phyloP scores from a whole-genome alignment of 2,329 filamentous ascomycete species.

The Ustulina deusta region DNA sequence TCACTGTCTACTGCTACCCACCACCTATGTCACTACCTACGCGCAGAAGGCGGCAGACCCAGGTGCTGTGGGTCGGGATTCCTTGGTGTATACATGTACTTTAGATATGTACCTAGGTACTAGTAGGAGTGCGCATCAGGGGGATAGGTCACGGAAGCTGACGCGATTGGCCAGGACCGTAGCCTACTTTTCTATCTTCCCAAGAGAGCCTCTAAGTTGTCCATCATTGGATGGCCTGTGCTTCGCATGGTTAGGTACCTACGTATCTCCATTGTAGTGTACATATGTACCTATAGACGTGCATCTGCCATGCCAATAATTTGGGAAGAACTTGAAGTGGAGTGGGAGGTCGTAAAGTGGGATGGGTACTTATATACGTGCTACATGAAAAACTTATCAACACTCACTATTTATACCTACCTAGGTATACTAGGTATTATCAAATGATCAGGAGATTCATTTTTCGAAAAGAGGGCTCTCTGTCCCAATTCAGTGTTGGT shows the following conservation, averaged over 20 bases:
- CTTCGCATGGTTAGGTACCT: conserved; percentile 11
- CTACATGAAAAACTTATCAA: background rate
- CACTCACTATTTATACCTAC: background rate
- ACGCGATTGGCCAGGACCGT: conserved; percentile 45
- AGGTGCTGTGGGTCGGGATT: conserved; percentile 19
- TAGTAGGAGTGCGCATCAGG: conserved; percentile 8
- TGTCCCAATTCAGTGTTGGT: background rate
- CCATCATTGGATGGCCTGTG: conserved; percentile 43
- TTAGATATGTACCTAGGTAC: too few relatives aligned
- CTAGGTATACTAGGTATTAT: background rate
- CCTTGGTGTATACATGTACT: conserved; percentile 6
- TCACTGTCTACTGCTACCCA: background rate
- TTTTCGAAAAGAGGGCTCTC: background rate
- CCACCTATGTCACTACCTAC: background rate
- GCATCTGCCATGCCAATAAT: conserved; percentile 1
- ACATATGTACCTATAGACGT: background rate
- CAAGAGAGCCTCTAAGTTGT: conserved; percentile 31
- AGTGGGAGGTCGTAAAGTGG: conserved; percentile 15
- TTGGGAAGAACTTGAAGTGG: conserved; percentile 10
- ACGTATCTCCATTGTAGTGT: background rate
- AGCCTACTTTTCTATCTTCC: conserved; percentile 28
- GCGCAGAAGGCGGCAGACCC: conserved; percentile 3
- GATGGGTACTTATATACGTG: conserved; percentile 4
- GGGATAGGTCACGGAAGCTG: conserved; percentile 37
- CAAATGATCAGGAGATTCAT: conserved; percentile 18